A percentile compares a stretch with the other conserved stretches of the same genome.
phyloP scores from a whole-genome alignment of 2,329 filamentous ascomycete species.

The Fusarium albosuccineum region DNA sequence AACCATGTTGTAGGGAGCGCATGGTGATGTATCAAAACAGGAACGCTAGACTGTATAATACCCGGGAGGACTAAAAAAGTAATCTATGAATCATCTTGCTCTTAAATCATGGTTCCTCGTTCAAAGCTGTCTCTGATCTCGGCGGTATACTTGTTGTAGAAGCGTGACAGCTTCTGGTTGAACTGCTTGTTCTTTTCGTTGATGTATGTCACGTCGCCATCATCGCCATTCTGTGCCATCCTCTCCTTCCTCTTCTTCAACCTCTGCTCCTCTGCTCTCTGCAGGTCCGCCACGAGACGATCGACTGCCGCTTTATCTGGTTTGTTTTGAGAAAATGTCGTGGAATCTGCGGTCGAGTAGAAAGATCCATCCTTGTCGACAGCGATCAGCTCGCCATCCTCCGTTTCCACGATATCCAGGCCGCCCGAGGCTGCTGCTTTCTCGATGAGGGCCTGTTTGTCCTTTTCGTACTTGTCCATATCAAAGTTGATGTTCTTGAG shows the following conservation, averaged over 20 bases:
- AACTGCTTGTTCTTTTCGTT: constrained; percentile 99
- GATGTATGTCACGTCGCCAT: constrained; percentile 96
- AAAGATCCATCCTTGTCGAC: constrained; percentile 92
- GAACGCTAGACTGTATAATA: constrained; percentile 53
- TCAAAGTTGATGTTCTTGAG: constrained; percentile 81
- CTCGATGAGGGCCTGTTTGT: constrained; percentile 88
- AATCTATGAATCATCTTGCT: constrained; percentile 26
- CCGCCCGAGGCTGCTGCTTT: constrained; percentile 86
- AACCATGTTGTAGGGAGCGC: constrained; percentile 77
- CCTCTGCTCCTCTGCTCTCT: constrained; percentile 87
- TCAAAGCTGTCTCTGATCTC: constrained; percentile 99
- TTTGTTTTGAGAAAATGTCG: constrained; percentile 84
- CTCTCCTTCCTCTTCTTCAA: constrained; percentile 89
- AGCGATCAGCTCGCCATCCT: constrained; percentile 92
- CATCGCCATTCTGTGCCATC: constrained; percentile 82
- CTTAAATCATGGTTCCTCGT: constrained; percentile 92
- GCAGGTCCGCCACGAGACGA: constrained; percentile 85
- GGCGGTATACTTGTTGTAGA: constrained; percentile 98
- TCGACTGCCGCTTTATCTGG: constrained; percentile 91
- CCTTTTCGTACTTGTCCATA: constrained; percentile 85
- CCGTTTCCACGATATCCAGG: constrained; percentile 94
- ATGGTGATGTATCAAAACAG: constrained; percentile 34
- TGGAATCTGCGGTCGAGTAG: constrained; percentile 88
- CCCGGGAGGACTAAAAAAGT: constrained; percentile 28
- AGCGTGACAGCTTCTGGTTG: constrained; percentile 94